Evolutionary conservation across 495 filamentous ascomycete species (phyloP).

Genomic region (Penicillium coprophilum): DNA sequence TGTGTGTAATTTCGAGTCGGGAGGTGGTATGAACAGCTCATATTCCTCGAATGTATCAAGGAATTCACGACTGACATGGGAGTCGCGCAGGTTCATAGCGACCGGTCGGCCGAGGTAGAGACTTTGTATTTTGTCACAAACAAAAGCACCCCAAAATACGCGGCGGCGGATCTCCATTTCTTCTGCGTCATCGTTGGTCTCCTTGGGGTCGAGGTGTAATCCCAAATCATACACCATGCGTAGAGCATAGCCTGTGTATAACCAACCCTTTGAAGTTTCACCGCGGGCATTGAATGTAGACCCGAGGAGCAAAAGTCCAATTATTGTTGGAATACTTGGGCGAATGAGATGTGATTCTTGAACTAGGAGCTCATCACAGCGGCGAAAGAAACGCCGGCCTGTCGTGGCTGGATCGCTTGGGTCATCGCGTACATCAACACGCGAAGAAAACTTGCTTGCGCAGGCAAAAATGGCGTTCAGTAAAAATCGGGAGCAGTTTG

Average conservation of each 20-base stretch:
- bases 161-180: constrained; percentile 39
- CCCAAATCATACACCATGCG: constrained; percentile 42
- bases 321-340: constrained; percentile 29
- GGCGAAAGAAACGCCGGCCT: constrained; percentile 30
- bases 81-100: constrained; percentile 21
- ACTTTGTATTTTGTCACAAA: constrained; percentile 37
- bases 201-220: constrained; percentile 29
- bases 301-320: constrained; percentile 26
- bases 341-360: constrained; percentile 18
- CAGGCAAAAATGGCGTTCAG: constrained; percentile 41
- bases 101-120: constrained; percentile 35
- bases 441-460: constrained; percentile 31
- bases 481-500: constrained; percentile 38
- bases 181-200: constrained; percentile 23
- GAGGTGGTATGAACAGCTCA: constrained; percentile 28
- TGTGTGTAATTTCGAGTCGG: constrained; percentile 19
- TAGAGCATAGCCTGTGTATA: constrained; percentile 35
- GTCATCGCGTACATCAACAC: constrained; percentile 33
- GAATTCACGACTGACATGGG: constrained; percentile 24
- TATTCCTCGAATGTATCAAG: constrained; percentile 35
- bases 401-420: constrained; percentile 25
- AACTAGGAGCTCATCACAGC: constrained; percentile 24
- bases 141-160: constrained; percentile 43
- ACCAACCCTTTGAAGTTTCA: constrained; percentile 30
- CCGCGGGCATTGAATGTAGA: constrained; percentile 26